Conservation (phyloP, 2,329 filamentous ascomycete species). For the Penicillium corylophilum region DNA sequence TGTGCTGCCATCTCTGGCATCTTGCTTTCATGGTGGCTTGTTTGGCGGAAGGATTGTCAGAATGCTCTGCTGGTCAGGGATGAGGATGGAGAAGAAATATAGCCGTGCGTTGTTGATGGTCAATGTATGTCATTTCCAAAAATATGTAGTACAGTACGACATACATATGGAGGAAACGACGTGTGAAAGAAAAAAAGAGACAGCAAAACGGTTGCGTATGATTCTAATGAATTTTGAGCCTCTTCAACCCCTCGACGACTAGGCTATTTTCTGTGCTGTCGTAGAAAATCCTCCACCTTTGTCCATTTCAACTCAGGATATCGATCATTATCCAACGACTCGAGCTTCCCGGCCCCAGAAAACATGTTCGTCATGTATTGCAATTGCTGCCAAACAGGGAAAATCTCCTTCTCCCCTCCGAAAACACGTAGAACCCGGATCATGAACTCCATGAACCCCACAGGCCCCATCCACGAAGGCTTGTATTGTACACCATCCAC, state of each 20-base stretch:
- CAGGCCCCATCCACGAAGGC: slow-evolving; percentile 7
- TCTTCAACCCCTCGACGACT: neutral
- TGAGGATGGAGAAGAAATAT: too few relatives aligned
- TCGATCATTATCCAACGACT: slow-evolving; percentile 10
- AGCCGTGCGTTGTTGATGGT: too few relatives aligned
- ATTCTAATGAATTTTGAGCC: neutral
- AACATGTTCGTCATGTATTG: slow-evolving; percentile 16
- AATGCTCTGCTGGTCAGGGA: too few relatives aligned
- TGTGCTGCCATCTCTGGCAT: too few relatives aligned
- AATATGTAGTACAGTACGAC: too few relatives aligned
- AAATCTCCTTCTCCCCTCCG: slow-evolving; percentile 9
- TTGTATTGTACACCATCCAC: slow-evolving; percentile 6
- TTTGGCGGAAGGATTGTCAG: too few relatives aligned
- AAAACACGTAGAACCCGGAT: slow-evolving; percentile 8
- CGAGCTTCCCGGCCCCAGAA: slow-evolving; percentile 9
- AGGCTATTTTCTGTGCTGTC: neutral
- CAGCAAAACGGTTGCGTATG: too few relatives aligned
- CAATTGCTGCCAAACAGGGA: slow-evolving; percentile 13
- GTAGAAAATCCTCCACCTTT: slow-evolving; percentile 9
- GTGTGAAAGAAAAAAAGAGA: neutral
- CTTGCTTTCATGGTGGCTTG: too few relatives aligned
- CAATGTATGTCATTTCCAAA: too few relatives aligned
- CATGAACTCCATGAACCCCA: slow-evolving; percentile 5
- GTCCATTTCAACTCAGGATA: slow-evolving; percentile 11
- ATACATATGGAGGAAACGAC: too few relatives aligned